Evolutionary conservation across 768 basidiomycete genomes (phyloP), one percentile per base, ranked within the genome.

Genomic region (Russula abietina): DNA sequence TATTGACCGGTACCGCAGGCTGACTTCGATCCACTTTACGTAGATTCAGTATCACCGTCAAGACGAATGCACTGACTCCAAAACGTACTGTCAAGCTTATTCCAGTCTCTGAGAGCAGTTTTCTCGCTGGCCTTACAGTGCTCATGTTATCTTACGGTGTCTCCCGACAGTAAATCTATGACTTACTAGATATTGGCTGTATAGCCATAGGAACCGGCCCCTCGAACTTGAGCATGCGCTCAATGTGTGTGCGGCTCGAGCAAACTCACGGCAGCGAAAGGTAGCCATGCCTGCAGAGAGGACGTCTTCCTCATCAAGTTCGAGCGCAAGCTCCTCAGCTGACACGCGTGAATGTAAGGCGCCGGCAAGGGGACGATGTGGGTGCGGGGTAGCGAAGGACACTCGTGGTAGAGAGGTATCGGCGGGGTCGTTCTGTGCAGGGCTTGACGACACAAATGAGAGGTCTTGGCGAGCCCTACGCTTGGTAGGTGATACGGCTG

Each of bases 151-250:
- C 43, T 49, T 59, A 57, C 64, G 17, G 49, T 60, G 54, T 39
- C 49, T 61, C 39, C 43, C 24, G 10, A 53, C 26, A 43, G n/a
- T 16, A 49, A 10, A 52, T 56, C 8, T 39, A 36, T 39, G 17
- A 80, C 88, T 79, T 72, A 97, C 97, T 73, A 99, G 78, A 72
- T 88, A 98, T 65, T 82, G 83, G 68, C 89, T 82, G 72, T 99
- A 98, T 22, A 86, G 72, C 51, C 81, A 79, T 65, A 98, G 68
- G 73, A 97, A 99, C 28, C 77, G 79, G 9, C 87, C 87, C 71
- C 89, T 89, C 28, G 83, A 73, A 67, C 90, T 89, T 68, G 73
- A 81, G 69, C 89, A 91, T 9, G 78, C 76, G 56, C 77, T 78
- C 54, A 98, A 73, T 60, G 84, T 74, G 68, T 86, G 83, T 7